Conservation (phyloP, 2,329 filamentous ascomycete genomes). For the Ophiosphaerella korrae region DNA sequence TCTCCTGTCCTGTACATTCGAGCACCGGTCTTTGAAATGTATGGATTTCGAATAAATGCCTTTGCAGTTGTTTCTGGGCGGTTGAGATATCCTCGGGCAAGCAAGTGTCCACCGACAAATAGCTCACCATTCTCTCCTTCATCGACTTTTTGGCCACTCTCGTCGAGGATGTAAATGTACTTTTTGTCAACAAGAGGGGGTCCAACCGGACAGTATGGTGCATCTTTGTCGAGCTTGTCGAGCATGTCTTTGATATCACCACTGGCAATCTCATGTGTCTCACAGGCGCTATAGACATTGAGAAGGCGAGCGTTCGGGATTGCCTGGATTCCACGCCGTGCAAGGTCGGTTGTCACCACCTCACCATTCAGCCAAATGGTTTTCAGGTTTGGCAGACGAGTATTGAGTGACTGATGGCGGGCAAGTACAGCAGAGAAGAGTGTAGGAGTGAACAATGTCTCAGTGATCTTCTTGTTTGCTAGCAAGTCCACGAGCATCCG, state of each 20-base stretch:
- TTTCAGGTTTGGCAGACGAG: slow-evolving; percentile 67
- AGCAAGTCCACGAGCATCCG: slow-evolving; percentile 74
- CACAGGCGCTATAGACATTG: slow-evolving; percentile 82
- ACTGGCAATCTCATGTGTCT: slow-evolving; percentile 80
- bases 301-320: slow-evolving; percentile 72
- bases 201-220: slow-evolving; percentile 74
- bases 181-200: slow-evolving; percentile 67
- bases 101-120: slow-evolving; percentile 73
- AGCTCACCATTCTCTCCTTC: slow-evolving; percentile 71
- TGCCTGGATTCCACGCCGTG: slow-evolving; percentile 68
- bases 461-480: slow-evolving; percentile 68
- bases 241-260: slow-evolving; percentile 74
- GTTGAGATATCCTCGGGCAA: slow-evolving; percentile 79
- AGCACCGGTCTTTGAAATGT: slow-evolving; percentile 62
- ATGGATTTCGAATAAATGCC: slow-evolving; percentile 71
- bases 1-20: slow-evolving; percentile 79
- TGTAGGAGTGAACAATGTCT: slow-evolving; percentile 84
- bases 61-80: slow-evolving; percentile 77
- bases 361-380: slow-evolving; percentile 83
- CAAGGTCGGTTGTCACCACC: slow-evolving; percentile 79
- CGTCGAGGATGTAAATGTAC: slow-evolving; percentile 74
- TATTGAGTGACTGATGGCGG: slow-evolving; percentile 68
- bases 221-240: slow-evolving; percentile 58
- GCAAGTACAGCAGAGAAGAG: slow-evolving; percentile 75
- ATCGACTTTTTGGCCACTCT: slow-evolving; percentile 66